phyloP scores from a whole-genome alignment of 2,329 filamentous ascomycete genomes.

The Alternaria tenuissima region DNA sequence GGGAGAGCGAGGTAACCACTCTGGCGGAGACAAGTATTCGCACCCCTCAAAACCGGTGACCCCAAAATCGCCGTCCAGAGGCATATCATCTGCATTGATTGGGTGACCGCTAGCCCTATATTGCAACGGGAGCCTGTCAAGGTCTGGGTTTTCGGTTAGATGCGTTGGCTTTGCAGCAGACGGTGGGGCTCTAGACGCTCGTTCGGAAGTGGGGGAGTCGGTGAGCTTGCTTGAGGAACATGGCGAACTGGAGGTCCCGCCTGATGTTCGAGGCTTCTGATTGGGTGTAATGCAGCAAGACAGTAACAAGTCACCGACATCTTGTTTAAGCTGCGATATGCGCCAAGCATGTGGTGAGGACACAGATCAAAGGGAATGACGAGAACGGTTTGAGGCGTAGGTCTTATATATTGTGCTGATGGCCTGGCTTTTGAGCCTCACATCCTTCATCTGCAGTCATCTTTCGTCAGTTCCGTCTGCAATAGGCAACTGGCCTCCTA shows the following conservation, averaged over 20 bases:
- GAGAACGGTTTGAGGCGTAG: slow-evolving; percentile 4
- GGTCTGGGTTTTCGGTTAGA: slow-evolving; percentile 37
- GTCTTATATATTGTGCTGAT: slow-evolving; percentile 27
- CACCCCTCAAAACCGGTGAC: slow-evolving; percentile 23
- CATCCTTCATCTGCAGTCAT: slow-evolving; percentile 26
- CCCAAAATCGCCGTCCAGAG: slow-evolving; percentile 36
- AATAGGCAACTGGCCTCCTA: neutral
- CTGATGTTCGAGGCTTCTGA: slow-evolving; percentile 15
- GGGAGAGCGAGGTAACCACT: slow-evolving; percentile 2
- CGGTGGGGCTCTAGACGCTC: slow-evolving; percentile 32
- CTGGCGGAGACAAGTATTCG: neutral
- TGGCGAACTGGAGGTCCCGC: slow-evolving; percentile 19
- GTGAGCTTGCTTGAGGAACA: slow-evolving; percentile 38
- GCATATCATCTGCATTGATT: slow-evolving; percentile 28
- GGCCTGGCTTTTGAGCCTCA: slow-evolving; percentile 38
- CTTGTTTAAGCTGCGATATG: slow-evolving; percentile 32
- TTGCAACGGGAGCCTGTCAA: slow-evolving; percentile 26
- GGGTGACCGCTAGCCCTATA: slow-evolving; percentile 32
- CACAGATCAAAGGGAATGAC: slow-evolving; percentile 18
- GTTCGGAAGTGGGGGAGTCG: slow-evolving; percentile 37
- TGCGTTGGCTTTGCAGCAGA: slow-evolving; percentile 46
- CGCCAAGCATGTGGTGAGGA: slow-evolving; percentile 35
- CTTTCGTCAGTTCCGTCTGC: slow-evolving; percentile 3
- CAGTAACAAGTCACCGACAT: slow-evolving; percentile 37
- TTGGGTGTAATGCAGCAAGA: slow-evolving; percentile 20